Conservation (phyloP, 345 rosid genomes). For the Ceriops zippeliana region DNA sequence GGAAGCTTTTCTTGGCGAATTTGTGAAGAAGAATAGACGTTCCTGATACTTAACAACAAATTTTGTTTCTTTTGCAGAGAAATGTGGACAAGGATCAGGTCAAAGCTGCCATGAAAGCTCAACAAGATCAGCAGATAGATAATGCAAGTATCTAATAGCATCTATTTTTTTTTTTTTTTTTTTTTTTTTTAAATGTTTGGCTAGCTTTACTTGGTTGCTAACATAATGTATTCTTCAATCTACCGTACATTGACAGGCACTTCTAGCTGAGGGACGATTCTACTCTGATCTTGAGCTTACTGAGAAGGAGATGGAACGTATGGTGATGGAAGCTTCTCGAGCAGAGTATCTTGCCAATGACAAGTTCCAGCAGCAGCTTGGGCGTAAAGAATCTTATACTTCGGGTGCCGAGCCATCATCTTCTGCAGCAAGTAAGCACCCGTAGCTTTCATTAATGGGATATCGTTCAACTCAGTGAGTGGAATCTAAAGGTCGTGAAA, state of each 20-base stretch:
- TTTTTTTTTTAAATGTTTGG: neutral
- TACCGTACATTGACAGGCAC: constrained; percentile 54
- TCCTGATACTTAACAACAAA: neutral
- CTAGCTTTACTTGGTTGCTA: constrained; percentile 1
- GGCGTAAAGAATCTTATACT: constrained; percentile 65
- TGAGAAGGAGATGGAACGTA: constrained; percentile 86
- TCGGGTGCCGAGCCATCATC: constrained; percentile 93
- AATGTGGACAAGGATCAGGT: constrained; percentile 88
- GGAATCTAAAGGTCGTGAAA: neutral
- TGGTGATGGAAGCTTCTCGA: constrained; percentile 97
- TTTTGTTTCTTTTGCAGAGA: constrained; percentile 46
- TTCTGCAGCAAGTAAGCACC: constrained; percentile 83
- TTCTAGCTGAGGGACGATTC: constrained; percentile 80
- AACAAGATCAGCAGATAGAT: constrained; percentile 96
- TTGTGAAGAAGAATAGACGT: neutral
- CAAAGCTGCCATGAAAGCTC: constrained; percentile 98
- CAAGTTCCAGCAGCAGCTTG: constrained; percentile 58
- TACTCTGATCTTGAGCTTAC: constrained; percentile 96
- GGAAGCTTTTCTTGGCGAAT: no score
- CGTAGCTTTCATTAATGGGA: neutral
- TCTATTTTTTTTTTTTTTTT: neutral
- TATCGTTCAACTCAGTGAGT: neutral
- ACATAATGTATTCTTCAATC: constrained; percentile 3
- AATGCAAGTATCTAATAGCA: constrained; percentile 34
- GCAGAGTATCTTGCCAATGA: constrained; percentile 81